Evolutionary conservation across 139 green algal genomes (phyloP).

Genomic region (Axilococcus clingmanii): DNA sequence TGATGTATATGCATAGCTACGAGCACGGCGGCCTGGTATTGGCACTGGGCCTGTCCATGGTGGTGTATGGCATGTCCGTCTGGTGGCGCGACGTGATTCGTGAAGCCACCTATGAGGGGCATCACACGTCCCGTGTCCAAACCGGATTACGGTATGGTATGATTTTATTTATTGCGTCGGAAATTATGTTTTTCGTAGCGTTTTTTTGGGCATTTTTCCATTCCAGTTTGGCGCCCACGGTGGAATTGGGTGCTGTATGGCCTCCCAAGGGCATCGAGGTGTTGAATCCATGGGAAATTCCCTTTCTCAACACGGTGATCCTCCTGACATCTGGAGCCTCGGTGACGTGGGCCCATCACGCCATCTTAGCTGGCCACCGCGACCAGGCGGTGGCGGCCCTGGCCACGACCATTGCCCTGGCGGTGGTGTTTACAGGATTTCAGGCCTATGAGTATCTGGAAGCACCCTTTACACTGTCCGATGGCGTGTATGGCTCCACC

Average conservation of each 20-base stretch:
- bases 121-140: conserved; percentile 48
- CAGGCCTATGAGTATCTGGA: conserved; percentile 52
- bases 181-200: conserved; percentile 57
- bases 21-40: conserved; percentile 38
- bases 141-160: conserved; percentile 51
- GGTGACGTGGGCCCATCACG: conserved; percentile 55
- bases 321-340: conserved; percentile 40
- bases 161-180: conserved; percentile 59
- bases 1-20: conserved; percentile 60
- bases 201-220: conserved; percentile 65
- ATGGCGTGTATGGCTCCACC: conserved; percentile 53
- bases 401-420: conserved; percentile 35
- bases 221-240: conserved; percentile 46
- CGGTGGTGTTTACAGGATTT: conserved; percentile 48
- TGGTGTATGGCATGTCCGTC: conserved; percentile 52
- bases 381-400: conserved; percentile 32
- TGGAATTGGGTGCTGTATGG: conserved; percentile 53
- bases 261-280: conserved; percentile 53
- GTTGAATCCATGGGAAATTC: conserved; percentile 50
- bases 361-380: conserved; percentile 39
- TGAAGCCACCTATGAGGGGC: conserved; percentile 48
- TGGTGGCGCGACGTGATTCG: conserved; percentile 57
- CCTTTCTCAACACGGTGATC: conserved; percentile 57
- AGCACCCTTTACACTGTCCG: conserved; percentile 51
- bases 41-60: conserved; percentile 39